Base-by-base conservation (phyloP, 192 early-diverging fungal species). In the Coemansia sp. region DNA sequence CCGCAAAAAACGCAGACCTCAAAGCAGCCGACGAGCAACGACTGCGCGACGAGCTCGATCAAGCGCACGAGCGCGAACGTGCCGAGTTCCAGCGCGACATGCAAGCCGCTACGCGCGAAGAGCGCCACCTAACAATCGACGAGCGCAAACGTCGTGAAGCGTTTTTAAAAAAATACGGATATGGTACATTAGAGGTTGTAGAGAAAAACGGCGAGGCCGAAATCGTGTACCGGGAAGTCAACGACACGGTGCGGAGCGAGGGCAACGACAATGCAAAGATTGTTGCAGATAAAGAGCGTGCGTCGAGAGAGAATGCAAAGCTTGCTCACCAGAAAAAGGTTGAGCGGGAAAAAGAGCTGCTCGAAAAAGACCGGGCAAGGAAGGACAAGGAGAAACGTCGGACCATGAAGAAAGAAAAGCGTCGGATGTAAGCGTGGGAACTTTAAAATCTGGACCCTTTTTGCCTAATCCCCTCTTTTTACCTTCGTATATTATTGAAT, bases 401-500 rank as follows among this genome's bases (percentile, higher is more conserved):
- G 38, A 78, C 75, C 0, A 72, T 72, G 67, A 78, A 78, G 49
- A 69, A 62, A 26, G 75, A 72, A 35, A 78, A 78, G 54, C 66
- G 75, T 11, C 38, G 75, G 39, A 78, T 78, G 75, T 72, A n/a
- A 61, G 56, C 51, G 25, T 25, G 51, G 51, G 56, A 64, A 64
- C 3, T 25, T 61, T 12, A 26, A 6, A 21, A 17, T 50, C 17
- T 50, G 17, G n/a, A 16, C 22, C 49, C 16, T 53, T 53, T 12
- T 26, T 53, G 11, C 12, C 9, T 17, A 53, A 22, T 19, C 25
- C 12, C 3, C 23, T 53, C 5, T 53, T 53, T 53, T 27, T 10
- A 2, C 10, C 50, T 2, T 11, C 0, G 21, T 53, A 25, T 23
- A 53, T 14, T 23, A 17, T 53, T 53, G 10, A 53, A 21, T 11